Base-by-base conservation (phyloP, 768 basidiomycete species). In the Trametes punicea region DNA sequence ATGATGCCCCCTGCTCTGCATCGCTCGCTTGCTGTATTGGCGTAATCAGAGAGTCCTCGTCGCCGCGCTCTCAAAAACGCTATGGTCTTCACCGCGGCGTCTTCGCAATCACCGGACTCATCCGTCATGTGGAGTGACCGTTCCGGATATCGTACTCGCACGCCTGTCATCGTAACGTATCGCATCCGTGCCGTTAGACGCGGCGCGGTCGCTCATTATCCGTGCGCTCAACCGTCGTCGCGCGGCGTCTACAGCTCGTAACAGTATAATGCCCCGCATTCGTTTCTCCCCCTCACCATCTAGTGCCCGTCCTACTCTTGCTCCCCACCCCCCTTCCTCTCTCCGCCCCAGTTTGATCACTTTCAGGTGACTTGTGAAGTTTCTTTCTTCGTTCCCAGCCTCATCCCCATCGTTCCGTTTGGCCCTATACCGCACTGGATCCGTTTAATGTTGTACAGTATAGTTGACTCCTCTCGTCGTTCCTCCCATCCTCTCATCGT, bases 191-290 rank as follows among this genome's bases (percentile, higher is more conserved):
- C 15, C 46, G 31, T 47, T 56, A 56, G 55, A 49, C 46, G 23
- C 44, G 47, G 40, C 47, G 26, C 54, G 7, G 45, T 13, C 30
- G 27, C 23, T 6, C 13, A 4, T 2, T 26, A 1, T 10, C 23
- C 6, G 27, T n/a, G 0, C 34, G 38, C 25, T 20, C 25, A 3
- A 23, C 36, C 16, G 38, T 34, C 29, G 16, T 5, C 31, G 29
- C 20, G 55, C 46, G 41, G 49, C 56, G 56, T 34, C 49, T 51
- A 44, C 33, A 31, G 34, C 49, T 57, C 55, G 56, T 57, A 57
- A 40, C 42, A 57, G 56, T 57, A 57, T 57, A 57, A 57, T 57
- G 38, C 27, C 21, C 42, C 25, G 31, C 45, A 39, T 39, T 33
- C 29, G 26, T 42, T 29, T 31, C 39, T 4, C 29, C 49, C 25